phyloP scores from a whole-genome alignment of 2,329 filamentous ascomycete species.

The Penicillium glabrum region DNA sequence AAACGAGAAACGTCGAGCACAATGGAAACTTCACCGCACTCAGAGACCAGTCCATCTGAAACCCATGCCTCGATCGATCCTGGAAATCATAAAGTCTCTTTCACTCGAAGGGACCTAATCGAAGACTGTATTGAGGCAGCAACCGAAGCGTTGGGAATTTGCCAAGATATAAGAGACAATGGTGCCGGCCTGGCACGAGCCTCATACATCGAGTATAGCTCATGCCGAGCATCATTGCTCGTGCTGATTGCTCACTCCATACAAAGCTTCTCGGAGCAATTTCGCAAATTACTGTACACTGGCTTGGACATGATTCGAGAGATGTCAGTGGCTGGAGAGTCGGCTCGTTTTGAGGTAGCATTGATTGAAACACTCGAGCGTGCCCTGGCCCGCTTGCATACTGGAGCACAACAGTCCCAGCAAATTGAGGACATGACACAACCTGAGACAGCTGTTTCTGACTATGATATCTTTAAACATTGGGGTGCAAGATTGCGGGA shows the following conservation, averaged over 20 bases:
- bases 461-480: slow-evolving; percentile 20
- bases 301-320: slow-evolving; percentile 32
- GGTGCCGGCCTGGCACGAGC: slow-evolving; percentile 30
- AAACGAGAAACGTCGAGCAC: slow-evolving; percentile 1
- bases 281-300: slow-evolving; percentile 19
- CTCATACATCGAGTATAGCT: slow-evolving; percentile 38
- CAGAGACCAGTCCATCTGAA: neutral
- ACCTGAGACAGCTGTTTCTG: neutral
- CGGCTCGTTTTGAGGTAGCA: slow-evolving; percentile 31
- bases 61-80: neutral
- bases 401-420: neutral
- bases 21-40: slow-evolving; percentile 4
- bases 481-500: slow-evolving; percentile 16
- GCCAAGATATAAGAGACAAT: slow-evolving; percentile 21
- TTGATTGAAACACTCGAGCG: slow-evolving; percentile 33
- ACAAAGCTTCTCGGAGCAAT: slow-evolving; percentile 23
- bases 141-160: slow-evolving; percentile 26
- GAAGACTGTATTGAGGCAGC: slow-evolving; percentile 29
- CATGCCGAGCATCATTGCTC: slow-evolving; percentile 35
- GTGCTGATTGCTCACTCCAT: slow-evolving; percentile 37
- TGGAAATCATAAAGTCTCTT: neutral
- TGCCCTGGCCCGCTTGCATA: slow-evolving; percentile 20
- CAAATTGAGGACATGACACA: neutral
- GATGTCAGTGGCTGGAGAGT: slow-evolving; percentile 33
- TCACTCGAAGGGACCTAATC: slow-evolving; percentile 17